Conservation (phyloP, 2,329 filamentous ascomycete genomes). For the Camptophora hylomeconis region DNA sequence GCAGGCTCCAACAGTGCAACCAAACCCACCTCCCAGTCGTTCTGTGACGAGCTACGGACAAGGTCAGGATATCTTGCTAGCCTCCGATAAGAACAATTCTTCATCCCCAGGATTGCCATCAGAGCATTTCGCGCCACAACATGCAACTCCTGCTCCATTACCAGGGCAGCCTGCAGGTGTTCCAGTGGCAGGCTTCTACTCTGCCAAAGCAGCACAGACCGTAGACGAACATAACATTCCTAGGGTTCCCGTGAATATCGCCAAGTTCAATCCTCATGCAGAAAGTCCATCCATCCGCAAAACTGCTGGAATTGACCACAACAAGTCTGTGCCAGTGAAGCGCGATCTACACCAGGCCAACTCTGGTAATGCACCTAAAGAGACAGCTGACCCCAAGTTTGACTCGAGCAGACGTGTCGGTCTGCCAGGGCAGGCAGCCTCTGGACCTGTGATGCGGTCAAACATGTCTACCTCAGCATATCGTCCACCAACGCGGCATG, state of each 20-base stretch:
- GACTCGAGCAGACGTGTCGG: slow-evolving; percentile 25
- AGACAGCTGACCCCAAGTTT: slow-evolving; percentile 23
- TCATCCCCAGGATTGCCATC: slow-evolving; percentile 13
- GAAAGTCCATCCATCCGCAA: slow-evolving; percentile 79
- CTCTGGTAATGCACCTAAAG: background rate
- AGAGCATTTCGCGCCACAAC: slow-evolving; percentile 8
- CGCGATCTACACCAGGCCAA: slow-evolving; percentile 19
- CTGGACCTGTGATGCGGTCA: slow-evolving; percentile 23
- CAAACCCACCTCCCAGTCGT: slow-evolving; percentile 3
- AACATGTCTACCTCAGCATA: slow-evolving; percentile 27
- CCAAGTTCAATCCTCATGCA: slow-evolving; percentile 58
- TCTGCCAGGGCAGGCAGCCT: slow-evolving; percentile 21
- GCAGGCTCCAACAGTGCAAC: slow-evolving; percentile 6
- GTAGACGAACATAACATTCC: slow-evolving; percentile 38
- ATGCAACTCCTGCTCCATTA: slow-evolving; percentile 1
- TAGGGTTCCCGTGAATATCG: slow-evolving; percentile 30
- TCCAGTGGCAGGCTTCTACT: slow-evolving; percentile 53
- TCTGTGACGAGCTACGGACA: background rate
- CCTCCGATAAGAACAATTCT: slow-evolving; percentile 5
- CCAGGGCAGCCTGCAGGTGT: slow-evolving; percentile 2
- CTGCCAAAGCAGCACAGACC: slow-evolving; percentile 50
- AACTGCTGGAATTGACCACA: slow-evolving; percentile 77
- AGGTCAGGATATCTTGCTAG: slow-evolving; percentile 4
- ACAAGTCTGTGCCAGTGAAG: slow-evolving; percentile 58
- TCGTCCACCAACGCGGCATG: slow-evolving; percentile 32